Evolutionary conservation across 176 grass and related monocot species (phyloP), one percentile per base, ranked within the genome.

Genomic region (Tillandsia leiboldiana): DNA sequence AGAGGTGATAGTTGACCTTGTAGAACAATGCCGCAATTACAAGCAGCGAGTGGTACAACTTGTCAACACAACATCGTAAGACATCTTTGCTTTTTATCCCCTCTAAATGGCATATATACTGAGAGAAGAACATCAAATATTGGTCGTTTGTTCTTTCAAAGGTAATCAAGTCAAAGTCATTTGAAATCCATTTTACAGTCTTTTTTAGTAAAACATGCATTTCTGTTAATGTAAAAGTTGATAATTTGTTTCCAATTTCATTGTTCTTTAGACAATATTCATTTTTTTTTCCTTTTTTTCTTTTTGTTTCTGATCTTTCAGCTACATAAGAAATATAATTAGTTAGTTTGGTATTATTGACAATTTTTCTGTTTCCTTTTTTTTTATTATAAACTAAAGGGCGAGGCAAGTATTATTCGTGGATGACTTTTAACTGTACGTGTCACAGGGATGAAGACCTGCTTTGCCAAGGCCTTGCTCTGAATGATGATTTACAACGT

Each of bases 401-500:
- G 52, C 52, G 15, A 2, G 52, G 2, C 58, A 63, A 17, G 24
- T 63, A 10, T 26, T 42, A 42, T 42, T 42, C 5, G 33, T 42
- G 33, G 33, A 42, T 42, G 33, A 42, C 33, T 33, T 73, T 4
- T 42, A 42, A 4, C 33, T 42, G 33, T 42, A 42, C 33, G 0
- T 74, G 66, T 75, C 13, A 52, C 82, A 99, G 94, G 79, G 70
- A 93, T 51, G 94, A 93, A 74, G 89, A 82, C 26, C 73, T 93
- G 28, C 87, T 99, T 73, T 73, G 48, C 75, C 86, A 88, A 71
- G 94, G 83, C 26, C 94, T 99, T 79, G 79, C 82, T 70, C 69
- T 99, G 62, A 90, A 99, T 84, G 94, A 99, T 85, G 84, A 93
- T 76, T 73, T 93, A 75, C 94, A 99, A 82, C 79, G 79, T 70